phyloP scores from a whole-genome alignment of 2,329 filamentous ascomycete genomes.

The Thielaviopsis cerberus region DNA sequence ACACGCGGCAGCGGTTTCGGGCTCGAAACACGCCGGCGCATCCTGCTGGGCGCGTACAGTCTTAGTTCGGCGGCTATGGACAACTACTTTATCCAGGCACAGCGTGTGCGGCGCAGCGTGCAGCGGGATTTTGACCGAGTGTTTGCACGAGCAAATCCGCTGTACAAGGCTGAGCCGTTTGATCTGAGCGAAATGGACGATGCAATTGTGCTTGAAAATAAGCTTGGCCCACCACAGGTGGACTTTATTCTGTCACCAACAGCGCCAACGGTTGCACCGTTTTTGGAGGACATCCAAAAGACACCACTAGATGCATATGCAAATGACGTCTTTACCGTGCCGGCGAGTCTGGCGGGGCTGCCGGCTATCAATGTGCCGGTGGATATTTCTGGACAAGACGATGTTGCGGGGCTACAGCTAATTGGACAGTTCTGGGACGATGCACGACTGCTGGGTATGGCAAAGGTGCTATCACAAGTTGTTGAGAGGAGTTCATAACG shows the following conservation, averaged over 20 bases:
- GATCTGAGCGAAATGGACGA: slow-evolving; percentile 43
- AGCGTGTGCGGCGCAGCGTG: slow-evolving; percentile 68
- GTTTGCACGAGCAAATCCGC: slow-evolving; percentile 51
- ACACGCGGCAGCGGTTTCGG: slow-evolving; percentile 64
- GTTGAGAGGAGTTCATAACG: slow-evolving; percentile 13
- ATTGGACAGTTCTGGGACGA: slow-evolving; percentile 74
- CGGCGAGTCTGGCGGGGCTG: slow-evolving; percentile 76
- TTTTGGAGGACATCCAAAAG: slow-evolving; percentile 34
- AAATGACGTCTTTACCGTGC: slow-evolving; percentile 92
- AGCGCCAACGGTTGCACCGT: slow-evolving; percentile 57
- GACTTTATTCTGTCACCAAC: slow-evolving; percentile 82
- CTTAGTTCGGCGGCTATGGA: slow-evolving; percentile 79
- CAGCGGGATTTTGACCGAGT: slow-evolving; percentile 70
- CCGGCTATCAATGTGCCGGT: slow-evolving; percentile 69
- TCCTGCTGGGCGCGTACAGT: slow-evolving; percentile 76
- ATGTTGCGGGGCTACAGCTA: slow-evolving; percentile 45
- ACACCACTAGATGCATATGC: slow-evolving; percentile 60
- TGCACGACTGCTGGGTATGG: slow-evolving; percentile 39
- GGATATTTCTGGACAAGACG: slow-evolving; percentile 14
- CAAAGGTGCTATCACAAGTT: slow-evolving; percentile 24
- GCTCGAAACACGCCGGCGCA: slow-evolving; percentile 66
- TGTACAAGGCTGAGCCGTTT: slow-evolving; percentile 35
- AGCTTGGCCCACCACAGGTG: slow-evolving; percentile 43
- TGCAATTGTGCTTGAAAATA: slow-evolving; percentile 30
- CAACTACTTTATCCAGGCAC: slow-evolving; percentile 92